A percentile compares a stretch with the other conserved stretches of the same genome.
These are phyloP conservation scores for Aspergillus sp. DNA, from an alignment of 2,329 filamentous ascomycete species.

Conservation along the genomic window DNA sequence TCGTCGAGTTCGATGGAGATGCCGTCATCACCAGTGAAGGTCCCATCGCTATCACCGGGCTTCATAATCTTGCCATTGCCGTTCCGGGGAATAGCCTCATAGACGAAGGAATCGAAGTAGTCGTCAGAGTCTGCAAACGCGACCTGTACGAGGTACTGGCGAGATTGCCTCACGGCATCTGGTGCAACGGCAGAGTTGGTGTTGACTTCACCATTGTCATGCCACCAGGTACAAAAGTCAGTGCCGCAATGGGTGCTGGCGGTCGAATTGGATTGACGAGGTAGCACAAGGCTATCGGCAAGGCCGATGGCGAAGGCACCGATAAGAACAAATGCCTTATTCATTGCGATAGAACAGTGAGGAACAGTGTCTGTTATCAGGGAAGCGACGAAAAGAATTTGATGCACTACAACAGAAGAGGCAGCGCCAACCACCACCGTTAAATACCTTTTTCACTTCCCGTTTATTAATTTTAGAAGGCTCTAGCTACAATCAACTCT, in stretches of 20 bases:
- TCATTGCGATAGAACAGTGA: not conserved
- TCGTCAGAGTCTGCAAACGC: not conserved
- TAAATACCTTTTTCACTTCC: not conserved
- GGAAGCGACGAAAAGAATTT: not conserved
- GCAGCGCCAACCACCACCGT: not conserved
- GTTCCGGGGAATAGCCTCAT: not conserved
- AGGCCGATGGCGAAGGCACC: not conserved
- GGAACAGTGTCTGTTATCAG: not conserved
- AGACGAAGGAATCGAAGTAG: not conserved
- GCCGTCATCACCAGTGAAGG: constrained; percentile 1
- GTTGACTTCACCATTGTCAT: constrained; percentile 1
- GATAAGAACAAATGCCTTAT: not conserved
- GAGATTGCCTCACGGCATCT: not conserved
- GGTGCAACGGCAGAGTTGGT: not conserved
- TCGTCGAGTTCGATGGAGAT: constrained; percentile 5
- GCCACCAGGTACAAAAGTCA: constrained; percentile 4
- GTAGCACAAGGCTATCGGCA: constrained; percentile 1
- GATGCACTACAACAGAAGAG: not conserved
- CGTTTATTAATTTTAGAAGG: not conserved
- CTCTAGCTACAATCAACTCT: not conserved
- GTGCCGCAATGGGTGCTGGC: constrained; percentile 2
- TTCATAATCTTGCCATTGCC: constrained; percentile 5
- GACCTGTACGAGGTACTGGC: not conserved
- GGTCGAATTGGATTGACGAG: constrained; percentile 1
- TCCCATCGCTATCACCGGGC: not conserved